Base-by-base conservation (phyloP, 2,329 filamentous ascomycete species). In the Colletotrichum falcatum region DNA sequence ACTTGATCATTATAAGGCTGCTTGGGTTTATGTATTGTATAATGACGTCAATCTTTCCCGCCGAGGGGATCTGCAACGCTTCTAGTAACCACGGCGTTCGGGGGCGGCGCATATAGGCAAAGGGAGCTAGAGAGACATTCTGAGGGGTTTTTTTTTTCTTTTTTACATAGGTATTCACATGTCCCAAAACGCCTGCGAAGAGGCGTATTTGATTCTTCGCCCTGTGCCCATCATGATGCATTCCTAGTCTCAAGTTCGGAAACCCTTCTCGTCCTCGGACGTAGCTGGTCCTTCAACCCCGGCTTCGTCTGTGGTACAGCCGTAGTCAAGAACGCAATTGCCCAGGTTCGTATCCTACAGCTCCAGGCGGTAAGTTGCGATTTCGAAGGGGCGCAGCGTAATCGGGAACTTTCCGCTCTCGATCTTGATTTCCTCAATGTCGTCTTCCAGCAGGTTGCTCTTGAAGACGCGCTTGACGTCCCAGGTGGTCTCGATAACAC, bases 371-470 rank as follows among this genome's bases (percentile, higher is more conserved):
- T 89, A 96, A 1, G 93, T 96, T 26, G 91, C 93, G 69, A 97
- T 92, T 84, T 97, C 94, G 80, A 97, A 97, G 26, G 94, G 89
- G 75, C 92, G 87, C 74, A 97, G 78, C 63, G 88, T 87, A 74
- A 96, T 88, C 55, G 85, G 79, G 68, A 93, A 88, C 74, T 83
- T 80, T 72, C 83, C 85, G 72, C 81, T 76, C 67, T 81, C 76
- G 53, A 91, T 72, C 63, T 86, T 79, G 68, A 94, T 76, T 77
- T 90, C 89, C 73, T 94, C 91, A 65, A 90, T 81, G 76, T 97
- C 92, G 79, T 99, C 96, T 79, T 99, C 96, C 39, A 99, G 83
- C 72, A 97, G 80, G 81, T 97, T 98, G 51, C 90, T 91, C 86
- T 94, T 97, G 82, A 87, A 91, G 39, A 92, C 94, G 75, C 89